These are phyloP conservation scores for Eucalyptus polyanthemos DNA, from an alignment of 345 rosid species.

Conservation along the genomic window DNA sequence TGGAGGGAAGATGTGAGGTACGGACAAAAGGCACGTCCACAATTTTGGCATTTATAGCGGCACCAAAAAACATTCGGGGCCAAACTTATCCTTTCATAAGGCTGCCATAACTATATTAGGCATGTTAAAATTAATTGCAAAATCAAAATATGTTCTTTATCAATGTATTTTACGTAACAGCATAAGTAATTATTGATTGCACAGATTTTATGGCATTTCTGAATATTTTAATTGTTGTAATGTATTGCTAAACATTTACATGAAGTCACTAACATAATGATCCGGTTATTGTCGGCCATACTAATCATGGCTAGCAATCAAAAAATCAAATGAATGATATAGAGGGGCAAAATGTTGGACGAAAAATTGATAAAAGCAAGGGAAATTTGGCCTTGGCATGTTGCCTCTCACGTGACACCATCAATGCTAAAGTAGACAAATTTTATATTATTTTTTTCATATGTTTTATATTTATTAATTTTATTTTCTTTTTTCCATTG, in stretches of 20 bases:
- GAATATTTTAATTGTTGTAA: too few species aligned
- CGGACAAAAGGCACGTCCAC: background rate
- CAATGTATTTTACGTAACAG: background rate
- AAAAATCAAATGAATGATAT: too few species aligned
- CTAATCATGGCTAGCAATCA: rapidly evolving
- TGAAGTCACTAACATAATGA: rapidly evolving
- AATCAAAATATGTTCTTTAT: background rate
- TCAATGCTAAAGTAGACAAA: rapidly evolving
- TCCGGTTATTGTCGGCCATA: rapidly evolving
- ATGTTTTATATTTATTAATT: too few species aligned
- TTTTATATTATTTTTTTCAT: too few species aligned
- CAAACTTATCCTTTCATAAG: background rate
- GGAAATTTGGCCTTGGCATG: too few species aligned
- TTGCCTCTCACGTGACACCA: too few species aligned
- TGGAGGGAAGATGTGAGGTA: background rate
- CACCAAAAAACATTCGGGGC: background rate
- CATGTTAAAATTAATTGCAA: background rate
- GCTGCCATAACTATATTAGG: background rate
- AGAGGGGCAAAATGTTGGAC: too few species aligned
- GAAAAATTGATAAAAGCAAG: too few species aligned
- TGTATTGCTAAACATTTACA: too few species aligned
- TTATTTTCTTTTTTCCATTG: too few species aligned
- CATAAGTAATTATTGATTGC: background rate
- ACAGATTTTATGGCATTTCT: background rate
- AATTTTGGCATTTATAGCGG: background rate